Conservation (phyloP, 2,329 filamentous ascomycete genomes). For the Ophidiomyces ophidiicola region DNA sequence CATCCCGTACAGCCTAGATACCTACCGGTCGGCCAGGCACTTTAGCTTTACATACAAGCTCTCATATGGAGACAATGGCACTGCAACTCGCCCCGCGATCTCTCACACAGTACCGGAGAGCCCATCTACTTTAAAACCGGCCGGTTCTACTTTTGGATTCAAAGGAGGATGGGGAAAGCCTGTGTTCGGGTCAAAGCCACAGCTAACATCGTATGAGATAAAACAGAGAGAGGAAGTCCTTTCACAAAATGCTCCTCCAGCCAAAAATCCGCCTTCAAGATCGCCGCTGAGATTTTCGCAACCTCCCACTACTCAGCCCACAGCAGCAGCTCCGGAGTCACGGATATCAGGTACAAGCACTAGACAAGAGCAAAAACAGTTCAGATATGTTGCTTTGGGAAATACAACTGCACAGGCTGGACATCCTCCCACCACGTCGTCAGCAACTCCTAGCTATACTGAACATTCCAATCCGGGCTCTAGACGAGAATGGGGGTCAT, state of each 20-base stretch:
- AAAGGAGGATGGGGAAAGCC: too few relatives aligned
- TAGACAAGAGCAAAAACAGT: too few relatives aligned
- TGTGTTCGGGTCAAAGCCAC: not conserved
- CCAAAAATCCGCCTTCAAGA: not conserved
- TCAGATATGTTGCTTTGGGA: too few relatives aligned
- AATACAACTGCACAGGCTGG: too few relatives aligned
- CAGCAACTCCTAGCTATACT: too few relatives aligned
- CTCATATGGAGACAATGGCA: not conserved
- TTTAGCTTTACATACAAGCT: not conserved
- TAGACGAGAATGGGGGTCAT: not conserved
- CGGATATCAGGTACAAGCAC: too few relatives aligned
- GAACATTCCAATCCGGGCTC: too few relatives aligned
- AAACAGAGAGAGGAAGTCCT: conserved; percentile 12
- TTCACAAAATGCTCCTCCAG: not conserved
- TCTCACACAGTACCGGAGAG: not conserved
- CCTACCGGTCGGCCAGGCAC: not conserved
- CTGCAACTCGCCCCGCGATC: not conserved
- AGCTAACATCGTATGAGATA: conserved; percentile 16
- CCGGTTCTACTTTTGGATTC: too few relatives aligned
- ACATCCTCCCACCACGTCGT: too few relatives aligned
- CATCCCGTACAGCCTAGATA: not conserved
- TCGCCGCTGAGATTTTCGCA: too few relatives aligned
- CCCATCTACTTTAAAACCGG: not conserved
- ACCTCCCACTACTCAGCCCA: too few relatives aligned
- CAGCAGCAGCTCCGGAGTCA: too few relatives aligned